Evolutionary conservation across 768 basidiomycete genomes (phyloP).

Genomic region (Tephrocybe rancida): DNA sequence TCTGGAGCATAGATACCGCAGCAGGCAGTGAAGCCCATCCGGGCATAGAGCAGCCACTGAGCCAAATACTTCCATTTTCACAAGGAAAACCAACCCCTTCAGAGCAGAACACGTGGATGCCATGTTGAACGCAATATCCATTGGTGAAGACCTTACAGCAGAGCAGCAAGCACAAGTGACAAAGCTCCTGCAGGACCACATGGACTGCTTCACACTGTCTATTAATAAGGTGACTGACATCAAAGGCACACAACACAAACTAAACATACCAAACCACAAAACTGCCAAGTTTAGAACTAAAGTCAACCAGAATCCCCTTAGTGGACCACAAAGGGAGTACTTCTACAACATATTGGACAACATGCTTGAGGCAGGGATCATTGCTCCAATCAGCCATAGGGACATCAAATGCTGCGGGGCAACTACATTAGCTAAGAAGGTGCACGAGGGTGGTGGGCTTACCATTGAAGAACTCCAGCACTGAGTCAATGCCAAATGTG

Average conservation of each 20-base stretch:
- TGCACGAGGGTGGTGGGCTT: slow-evolving; percentile 29
- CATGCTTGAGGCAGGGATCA: slow-evolving; percentile 35
- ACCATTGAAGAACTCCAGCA: slow-evolving; percentile 34
- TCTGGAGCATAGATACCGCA: slow-evolving; percentile 8
- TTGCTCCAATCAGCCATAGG: slow-evolving; percentile 27
- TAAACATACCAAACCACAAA: slow-evolving; percentile 31
- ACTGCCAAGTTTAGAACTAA: slow-evolving; percentile 29
- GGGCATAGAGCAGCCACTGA: background rate
- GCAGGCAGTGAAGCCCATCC: background rate
- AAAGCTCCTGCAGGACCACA: slow-evolving; percentile 26
- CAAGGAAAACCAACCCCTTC: slow-evolving; percentile 26
- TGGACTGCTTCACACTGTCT: slow-evolving; percentile 41
- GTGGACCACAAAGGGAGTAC: slow-evolving; percentile 31
- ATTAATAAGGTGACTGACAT: slow-evolving; percentile 37
- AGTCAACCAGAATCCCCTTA: slow-evolving; percentile 31
- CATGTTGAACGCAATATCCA: slow-evolving; percentile 20
- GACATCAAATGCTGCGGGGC: slow-evolving; percentile 37
- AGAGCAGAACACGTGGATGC: slow-evolving; percentile 20
- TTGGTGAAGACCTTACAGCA: slow-evolving; percentile 31
- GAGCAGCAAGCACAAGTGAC: slow-evolving; percentile 24
- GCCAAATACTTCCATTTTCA: slow-evolving; percentile 16
- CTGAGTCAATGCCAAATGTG: slow-evolving; percentile 34
- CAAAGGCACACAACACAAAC: slow-evolving; percentile 31
- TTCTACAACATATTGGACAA: slow-evolving; percentile 32
- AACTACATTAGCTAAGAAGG: slow-evolving; percentile 39